Evolutionary conservation across 495 filamentous ascomycete genomes (phyloP).

Genomic region (Neurospora sp.): DNA sequence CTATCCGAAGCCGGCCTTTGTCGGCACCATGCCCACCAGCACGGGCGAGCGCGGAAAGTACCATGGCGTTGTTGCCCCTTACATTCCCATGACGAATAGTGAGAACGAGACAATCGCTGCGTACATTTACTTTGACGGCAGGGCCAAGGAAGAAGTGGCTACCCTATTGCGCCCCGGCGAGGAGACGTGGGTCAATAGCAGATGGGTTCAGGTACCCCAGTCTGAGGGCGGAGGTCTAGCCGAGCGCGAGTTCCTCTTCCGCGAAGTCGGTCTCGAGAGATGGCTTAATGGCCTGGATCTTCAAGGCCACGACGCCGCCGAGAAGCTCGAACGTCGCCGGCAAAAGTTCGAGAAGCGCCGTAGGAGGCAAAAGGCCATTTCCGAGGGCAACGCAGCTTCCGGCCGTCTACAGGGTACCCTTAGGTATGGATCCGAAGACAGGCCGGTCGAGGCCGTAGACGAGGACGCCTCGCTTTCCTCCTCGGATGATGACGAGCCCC

Average conservation of each 20-base stretch:
- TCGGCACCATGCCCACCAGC: slow-evolving; percentile 51
- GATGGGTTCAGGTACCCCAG: slow-evolving; percentile 90
- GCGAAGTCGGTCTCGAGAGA: slow-evolving; percentile 89
- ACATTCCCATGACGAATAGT: slow-evolving; percentile 77
- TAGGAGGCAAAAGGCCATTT: slow-evolving; percentile 48
- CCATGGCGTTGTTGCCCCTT: slow-evolving; percentile 61
- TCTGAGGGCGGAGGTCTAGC: slow-evolving; percentile 89
- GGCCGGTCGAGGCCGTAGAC: slow-evolving; percentile 63
- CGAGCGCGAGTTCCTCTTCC: slow-evolving; percentile 94
- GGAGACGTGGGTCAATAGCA: slow-evolving; percentile 97
- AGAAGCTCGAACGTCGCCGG: slow-evolving; percentile 76
- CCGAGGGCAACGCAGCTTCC: slow-evolving; percentile 35
- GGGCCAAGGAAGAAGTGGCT: slow-evolving; percentile 92
- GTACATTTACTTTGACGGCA: slow-evolving; percentile 97
- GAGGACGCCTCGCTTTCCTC: slow-evolving; percentile 63
- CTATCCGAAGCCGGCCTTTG: slow-evolving; percentile 65
- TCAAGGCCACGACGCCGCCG: slow-evolving; percentile 72
- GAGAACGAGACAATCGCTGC: slow-evolving; percentile 94
- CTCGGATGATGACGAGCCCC: slow-evolving; percentile 79
- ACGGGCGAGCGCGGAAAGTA: slow-evolving; percentile 30
- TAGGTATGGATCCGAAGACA: slow-evolving; percentile 64
- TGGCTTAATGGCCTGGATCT: slow-evolving; percentile 94
- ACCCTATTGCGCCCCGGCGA: slow-evolving; percentile 86
- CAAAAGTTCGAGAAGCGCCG: slow-evolving; percentile 83
- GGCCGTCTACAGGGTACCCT: slow-evolving; percentile 44